A percentile compares a stretch with the other conserved stretches of the same genome.
Evolutionary conservation across 768 basidiomycete species (phyloP).

Genomic region (Austroboletus festivus): DNA sequence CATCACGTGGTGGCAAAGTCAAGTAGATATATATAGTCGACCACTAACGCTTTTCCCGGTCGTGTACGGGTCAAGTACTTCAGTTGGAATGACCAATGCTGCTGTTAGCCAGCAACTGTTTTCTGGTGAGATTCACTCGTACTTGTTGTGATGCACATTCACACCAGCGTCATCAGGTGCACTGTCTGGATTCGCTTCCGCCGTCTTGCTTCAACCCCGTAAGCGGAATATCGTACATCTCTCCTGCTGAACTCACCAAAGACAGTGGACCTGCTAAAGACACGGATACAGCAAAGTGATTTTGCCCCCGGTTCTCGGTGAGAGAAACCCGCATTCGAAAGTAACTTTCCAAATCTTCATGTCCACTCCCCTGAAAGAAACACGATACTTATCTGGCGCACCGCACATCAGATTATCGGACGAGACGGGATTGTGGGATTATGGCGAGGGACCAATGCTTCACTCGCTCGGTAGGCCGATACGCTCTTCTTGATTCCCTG

Average conservation of each 20-base stretch:
- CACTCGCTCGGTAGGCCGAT: conserved; percentile 58
- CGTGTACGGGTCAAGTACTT: neutral
- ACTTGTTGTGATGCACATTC: neutral
- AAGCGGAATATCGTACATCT: conserved; percentile 20
- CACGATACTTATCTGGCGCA: conserved; percentile 44
- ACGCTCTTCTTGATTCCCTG: neutral
- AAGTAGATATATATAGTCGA: too few relatives aligned
- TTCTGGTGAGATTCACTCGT: conserved; percentile 18
- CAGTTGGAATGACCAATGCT: conserved; percentile 22
- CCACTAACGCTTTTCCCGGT: too few relatives aligned
- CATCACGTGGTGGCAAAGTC: too few relatives aligned
- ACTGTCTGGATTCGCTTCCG: conserved; percentile 74
- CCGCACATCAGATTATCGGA: conserved; percentile 54
- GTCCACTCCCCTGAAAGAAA: conserved; percentile 24
- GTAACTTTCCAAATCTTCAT: neutral
- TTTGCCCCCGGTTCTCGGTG: conserved; percentile 39
- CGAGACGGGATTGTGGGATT: conserved; percentile 67
- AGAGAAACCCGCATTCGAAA: conserved; percentile 10
- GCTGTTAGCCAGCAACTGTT: conserved; percentile 27
- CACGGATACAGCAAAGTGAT: conserved; percentile 84
- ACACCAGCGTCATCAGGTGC: conserved; percentile 47
- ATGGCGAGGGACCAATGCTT: conserved; percentile 87
- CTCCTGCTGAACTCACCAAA: neutral
- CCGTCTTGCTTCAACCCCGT: conserved; percentile 76
- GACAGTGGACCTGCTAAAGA: conserved; percentile 86